These are phyloP conservation scores for Candida ovalis DNA, from an alignment of 805 yeast genomes.

Conservation along the genomic window DNA sequence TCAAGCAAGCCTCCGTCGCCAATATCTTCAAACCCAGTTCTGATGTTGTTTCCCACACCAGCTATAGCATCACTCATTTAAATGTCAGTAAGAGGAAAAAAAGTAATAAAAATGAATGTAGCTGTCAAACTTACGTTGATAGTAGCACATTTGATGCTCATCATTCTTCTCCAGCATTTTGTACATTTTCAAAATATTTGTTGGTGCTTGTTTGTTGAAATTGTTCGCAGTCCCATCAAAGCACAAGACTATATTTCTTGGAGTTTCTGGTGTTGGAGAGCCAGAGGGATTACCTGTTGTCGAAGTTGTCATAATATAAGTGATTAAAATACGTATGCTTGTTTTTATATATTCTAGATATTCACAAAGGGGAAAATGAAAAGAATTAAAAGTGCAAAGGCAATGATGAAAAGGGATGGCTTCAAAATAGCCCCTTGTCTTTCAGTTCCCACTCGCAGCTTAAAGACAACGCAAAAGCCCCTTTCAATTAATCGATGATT, in stretches of 20 bases:
- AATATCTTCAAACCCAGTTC: conserved; percentile 34
- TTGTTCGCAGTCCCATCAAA: conserved; percentile 62
- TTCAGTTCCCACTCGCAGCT: too few relatives aligned
- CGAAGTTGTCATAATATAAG: neutral
- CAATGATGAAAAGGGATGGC: too few relatives aligned
- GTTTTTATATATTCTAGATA: neutral
- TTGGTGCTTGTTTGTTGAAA: conserved; percentile 51
- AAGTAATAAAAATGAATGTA: neutral
- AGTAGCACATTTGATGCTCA: conserved; percentile 50
- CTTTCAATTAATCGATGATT: neutral
- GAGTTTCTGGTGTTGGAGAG: neutral
- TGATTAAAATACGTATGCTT: neutral
- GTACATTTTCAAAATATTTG: conserved; percentile 52
- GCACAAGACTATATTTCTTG: conserved; percentile 50
- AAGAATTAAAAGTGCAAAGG: neutral
- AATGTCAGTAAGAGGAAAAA: neutral
- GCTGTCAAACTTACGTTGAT: conserved; percentile 40
- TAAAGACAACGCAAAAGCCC: too few relatives aligned
- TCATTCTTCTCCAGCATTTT: conserved; percentile 46
- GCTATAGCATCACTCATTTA: conserved; percentile 28
- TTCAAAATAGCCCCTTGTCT: too few relatives aligned
- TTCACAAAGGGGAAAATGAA: neutral
- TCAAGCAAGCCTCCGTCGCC: conserved; percentile 18
- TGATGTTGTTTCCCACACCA: conserved; percentile 56
- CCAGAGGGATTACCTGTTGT: neutral